Percentiles rank a stretch among this genome's conserved stretches.
Evolutionary conservation across 2,329 filamentous ascomycete genomes (phyloP).

Genomic region (Aspergillus ibericus): DNA sequence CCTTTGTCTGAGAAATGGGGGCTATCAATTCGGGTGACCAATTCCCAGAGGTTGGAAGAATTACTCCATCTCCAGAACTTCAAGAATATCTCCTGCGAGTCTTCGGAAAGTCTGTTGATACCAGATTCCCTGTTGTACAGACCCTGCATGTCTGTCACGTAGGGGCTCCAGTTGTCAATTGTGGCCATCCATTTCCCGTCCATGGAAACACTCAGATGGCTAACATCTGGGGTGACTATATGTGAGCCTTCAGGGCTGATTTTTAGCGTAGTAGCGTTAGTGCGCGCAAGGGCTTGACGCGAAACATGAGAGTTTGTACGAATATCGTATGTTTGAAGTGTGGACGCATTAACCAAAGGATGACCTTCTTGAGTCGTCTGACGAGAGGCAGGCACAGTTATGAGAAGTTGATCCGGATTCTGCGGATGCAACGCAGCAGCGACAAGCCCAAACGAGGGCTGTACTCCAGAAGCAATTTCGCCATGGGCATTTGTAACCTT

Average conservation of each 20-base stretch:
- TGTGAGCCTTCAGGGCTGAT: slow-evolving; percentile 68
- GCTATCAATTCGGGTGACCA: slow-evolving; percentile 79
- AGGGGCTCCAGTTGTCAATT: slow-evolving; percentile 85
- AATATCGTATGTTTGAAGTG: slow-evolving; percentile 84
- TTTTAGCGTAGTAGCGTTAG: slow-evolving; percentile 80
- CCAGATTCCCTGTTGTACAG: slow-evolving; percentile 46
- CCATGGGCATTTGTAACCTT: slow-evolving; percentile 54
- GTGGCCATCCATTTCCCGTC: slow-evolving; percentile 90
- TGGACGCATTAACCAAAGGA: slow-evolving; percentile 53
- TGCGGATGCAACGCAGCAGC: slow-evolving; percentile 64
- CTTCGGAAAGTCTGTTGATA: slow-evolving; percentile 43
- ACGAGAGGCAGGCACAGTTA: slow-evolving; percentile 63
- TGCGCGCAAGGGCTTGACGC: slow-evolving; percentile 86
- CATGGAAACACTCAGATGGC: slow-evolving; percentile 70
- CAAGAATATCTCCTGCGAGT: slow-evolving; percentile 70
- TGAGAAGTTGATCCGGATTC: slow-evolving; percentile 63
- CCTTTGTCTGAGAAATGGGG: slow-evolving; percentile 66
- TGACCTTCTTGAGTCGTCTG: slow-evolving; percentile 36
- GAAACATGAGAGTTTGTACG: slow-evolving; percentile 72
- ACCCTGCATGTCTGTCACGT: slow-evolving; percentile 64
- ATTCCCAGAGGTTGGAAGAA: slow-evolving; percentile 61
- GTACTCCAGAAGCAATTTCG: slow-evolving; percentile 26
- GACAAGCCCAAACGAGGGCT: slow-evolving; percentile 30
- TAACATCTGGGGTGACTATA: slow-evolving; percentile 76
- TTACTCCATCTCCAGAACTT: slow-evolving; percentile 82